Base-by-base conservation (phyloP, 768 basidiomycete species). In the Rubroboletus pulcherrimus region DNA sequence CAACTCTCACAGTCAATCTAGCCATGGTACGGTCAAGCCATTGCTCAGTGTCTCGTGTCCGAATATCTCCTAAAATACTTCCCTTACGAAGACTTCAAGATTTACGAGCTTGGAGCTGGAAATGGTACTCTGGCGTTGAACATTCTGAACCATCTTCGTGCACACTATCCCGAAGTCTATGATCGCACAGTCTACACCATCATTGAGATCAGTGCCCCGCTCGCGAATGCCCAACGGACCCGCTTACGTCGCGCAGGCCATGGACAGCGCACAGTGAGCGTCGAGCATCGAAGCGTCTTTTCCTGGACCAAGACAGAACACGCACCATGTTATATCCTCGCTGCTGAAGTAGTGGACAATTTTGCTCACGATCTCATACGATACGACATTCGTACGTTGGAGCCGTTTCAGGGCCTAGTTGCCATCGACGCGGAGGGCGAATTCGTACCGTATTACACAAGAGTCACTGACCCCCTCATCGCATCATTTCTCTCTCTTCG, bases 271-370 rank as follows among this genome's bases (percentile, higher is more conserved):
- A 86, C 84, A 60, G 91, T 86, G 30, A 80, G 74, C 43, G 78
- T 96, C 8, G 73, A 78, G 34, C 82, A 93, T 71, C 80, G 83
- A 66, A 93, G 92, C 64, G 83, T 96, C 46, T 95, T 96, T 65
- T 87, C 87, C 40, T 97, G 92, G 91, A 76, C 85, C 49, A 77
- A 71, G 33, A 81, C 75, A 53, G 90, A 93, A 58, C 77, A 83
- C 0, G 84, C 93, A 4, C 90, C 93, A 38, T 98, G 96, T 72
- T 98, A 89, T 70, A 87, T 99, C 64, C 70, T 99, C 24, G 95
- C 93, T 2, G 82, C 98, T 78, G 97, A 99, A 75, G 97, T 99
- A 34, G 81, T 97, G 89, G 96, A 98, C 73, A 99, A 99, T 71
- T 96, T 98, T 63, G 88, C 93, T 1, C 96, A 98, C 67, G 97